Conservation (phyloP, 2,329 filamentous ascomycete genomes). For the Monosporascus sp. region DNA sequence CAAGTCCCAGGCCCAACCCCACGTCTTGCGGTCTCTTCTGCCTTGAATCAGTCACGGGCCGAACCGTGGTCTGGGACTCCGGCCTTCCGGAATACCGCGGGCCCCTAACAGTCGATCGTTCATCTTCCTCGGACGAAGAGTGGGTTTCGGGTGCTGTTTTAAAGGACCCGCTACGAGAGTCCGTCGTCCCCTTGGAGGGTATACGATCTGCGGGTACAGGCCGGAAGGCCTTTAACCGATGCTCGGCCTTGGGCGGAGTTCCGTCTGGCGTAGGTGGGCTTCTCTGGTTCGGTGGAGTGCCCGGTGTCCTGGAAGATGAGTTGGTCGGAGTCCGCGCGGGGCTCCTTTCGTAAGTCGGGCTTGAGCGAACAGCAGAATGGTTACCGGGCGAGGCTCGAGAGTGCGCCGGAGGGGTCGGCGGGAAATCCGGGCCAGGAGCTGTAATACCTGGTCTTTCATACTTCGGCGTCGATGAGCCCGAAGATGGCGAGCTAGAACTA, state of each 20-base stretch:
- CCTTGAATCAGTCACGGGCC: slow-evolving; percentile 28
- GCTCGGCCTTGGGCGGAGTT: slow-evolving; percentile 57
- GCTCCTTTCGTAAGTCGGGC: slow-evolving; percentile 32
- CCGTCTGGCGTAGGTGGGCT: slow-evolving; percentile 71
- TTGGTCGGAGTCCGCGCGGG: slow-evolving; percentile 33
- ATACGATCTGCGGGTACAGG: slow-evolving; percentile 43
- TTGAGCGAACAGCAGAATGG: slow-evolving; percentile 38
- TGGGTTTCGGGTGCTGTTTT: slow-evolving; percentile 63
- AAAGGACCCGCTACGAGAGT: slow-evolving; percentile 65
- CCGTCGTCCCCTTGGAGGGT: slow-evolving; percentile 47
- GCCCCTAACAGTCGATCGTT: slow-evolving; percentile 35
- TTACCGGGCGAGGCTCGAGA: slow-evolving; percentile 52
- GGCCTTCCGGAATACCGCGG: slow-evolving; percentile 33
- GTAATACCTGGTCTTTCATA: slow-evolving; percentile 37
- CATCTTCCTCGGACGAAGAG: slow-evolving; percentile 55
- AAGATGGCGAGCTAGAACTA: slow-evolving; percentile 24
- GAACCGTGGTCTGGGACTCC: slow-evolving; percentile 37
- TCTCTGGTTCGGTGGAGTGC: slow-evolving; percentile 58
- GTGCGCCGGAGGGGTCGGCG: slow-evolving; percentile 59
- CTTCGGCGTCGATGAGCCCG: slow-evolving; percentile 34
- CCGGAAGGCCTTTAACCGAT: slow-evolving; percentile 39
- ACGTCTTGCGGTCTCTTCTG: slow-evolving; percentile 28
- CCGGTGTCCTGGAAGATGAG: slow-evolving; percentile 36
- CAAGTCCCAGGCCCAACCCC: slow-evolving; percentile 39
- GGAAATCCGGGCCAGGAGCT: slow-evolving; percentile 41